phyloP scores from a whole-genome alignment of 257 asterid species.

The Gentiana macrophylla region DNA sequence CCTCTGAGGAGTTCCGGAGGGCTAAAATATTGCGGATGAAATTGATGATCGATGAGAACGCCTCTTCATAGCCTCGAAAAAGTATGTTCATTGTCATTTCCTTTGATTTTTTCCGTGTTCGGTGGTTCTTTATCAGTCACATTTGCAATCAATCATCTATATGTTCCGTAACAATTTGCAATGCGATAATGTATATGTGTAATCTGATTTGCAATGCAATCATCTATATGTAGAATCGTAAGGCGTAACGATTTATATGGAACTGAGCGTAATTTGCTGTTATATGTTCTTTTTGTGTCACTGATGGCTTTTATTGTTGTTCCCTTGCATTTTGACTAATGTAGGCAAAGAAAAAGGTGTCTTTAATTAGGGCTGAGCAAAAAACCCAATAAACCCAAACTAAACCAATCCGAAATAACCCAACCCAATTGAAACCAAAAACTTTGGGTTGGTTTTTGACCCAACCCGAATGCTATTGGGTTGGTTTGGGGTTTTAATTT shows the following conservation, averaged over 20 bases:
- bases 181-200: neutral
- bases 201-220: too few relatives aligned
- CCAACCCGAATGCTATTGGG: too few relatives aligned
- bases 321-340: constrained; percentile 22
- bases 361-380: constrained; percentile 25
- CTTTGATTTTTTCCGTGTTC: neutral
- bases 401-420: too few relatives aligned
- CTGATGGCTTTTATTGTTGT: neutral
- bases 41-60: constrained; percentile 88
- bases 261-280: too few relatives aligned
- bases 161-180: too few relatives aligned
- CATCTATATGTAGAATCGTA: too few relatives aligned
- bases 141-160: neutral
- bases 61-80: constrained; percentile 69
- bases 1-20: constrained; percentile 73
- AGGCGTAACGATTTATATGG: too few relatives aligned
- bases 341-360: constrained; percentile 97
- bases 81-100: constrained; percentile 26
- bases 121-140: neutral
- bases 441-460: too few relatives aligned
- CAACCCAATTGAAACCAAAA: too few relatives aligned
- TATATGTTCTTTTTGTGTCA: too few relatives aligned
- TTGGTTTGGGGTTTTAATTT: neutral
- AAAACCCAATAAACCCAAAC: too few relatives aligned
- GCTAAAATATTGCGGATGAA: constrained; percentile 58